A percentile compares a stretch with the other conserved stretches of the same genome.
Evolutionary conservation across 257 asterid species (phyloP).

Genomic region (Henckelia pumila): DNA sequence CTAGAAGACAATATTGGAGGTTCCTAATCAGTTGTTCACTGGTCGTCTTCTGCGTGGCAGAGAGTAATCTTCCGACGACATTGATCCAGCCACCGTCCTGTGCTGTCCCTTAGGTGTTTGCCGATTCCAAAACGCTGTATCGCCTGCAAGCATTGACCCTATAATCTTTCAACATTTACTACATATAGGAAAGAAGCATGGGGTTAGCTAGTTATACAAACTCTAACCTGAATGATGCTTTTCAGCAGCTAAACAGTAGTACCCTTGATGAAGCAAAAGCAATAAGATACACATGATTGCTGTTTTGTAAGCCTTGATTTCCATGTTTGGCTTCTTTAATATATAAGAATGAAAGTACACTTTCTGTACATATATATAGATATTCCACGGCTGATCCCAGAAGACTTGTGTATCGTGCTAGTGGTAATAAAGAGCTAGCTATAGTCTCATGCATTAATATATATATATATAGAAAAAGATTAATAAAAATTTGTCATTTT

Average conservation of each 20-base stretch:
- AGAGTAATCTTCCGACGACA: conserved; percentile 21
- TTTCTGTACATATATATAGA: not conserved
- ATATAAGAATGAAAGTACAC: not conserved
- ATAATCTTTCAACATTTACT: not conserved
- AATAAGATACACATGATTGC: conserved; percentile 7
- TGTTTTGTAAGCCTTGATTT: conserved; percentile 5
- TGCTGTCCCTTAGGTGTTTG: not conserved
- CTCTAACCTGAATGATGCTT: conserved; percentile 5
- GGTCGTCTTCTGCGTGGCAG: conserved; percentile 21
- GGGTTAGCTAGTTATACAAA: not conserved
- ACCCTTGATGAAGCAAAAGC: no score
- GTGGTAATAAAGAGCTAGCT: no score
- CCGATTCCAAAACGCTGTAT: not conserved
- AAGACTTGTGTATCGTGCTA: no score
- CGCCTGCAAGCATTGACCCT: not conserved
- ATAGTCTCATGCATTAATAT: no score
- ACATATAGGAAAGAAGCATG: not conserved
- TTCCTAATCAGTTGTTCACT: conserved; percentile 18
- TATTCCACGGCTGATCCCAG: not conserved
- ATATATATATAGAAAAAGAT: no score
- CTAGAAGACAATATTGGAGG: not conserved
- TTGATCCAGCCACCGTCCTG: not conserved
- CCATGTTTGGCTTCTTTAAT: not conserved
- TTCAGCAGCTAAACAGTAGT: conserved; percentile 3
- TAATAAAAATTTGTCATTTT: no score